These are phyloP conservation scores for Syzygium jambos DNA, from an alignment of 345 rosid species.

Conservation along the genomic window DNA sequence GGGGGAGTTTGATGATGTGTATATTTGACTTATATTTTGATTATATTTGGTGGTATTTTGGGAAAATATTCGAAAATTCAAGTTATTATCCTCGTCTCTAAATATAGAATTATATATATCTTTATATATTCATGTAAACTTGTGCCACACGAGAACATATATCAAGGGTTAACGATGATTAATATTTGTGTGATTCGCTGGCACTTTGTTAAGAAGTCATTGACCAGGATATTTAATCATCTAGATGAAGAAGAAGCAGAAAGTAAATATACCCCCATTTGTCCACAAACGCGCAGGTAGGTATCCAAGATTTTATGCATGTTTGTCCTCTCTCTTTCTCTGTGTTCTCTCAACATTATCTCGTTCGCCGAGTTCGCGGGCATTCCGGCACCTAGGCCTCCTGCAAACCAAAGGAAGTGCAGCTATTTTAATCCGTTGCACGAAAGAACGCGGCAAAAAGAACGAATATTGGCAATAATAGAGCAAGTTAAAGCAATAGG, in stretches of 20 bases:
- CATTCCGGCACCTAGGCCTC: neutral
- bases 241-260: neutral
- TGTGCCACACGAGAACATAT: neutral
- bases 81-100: neutral
- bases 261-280: neutral
- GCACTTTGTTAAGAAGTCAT: too few species aligned
- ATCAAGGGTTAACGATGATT: neutral
- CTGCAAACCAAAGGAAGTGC: neutral
- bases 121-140: neutral
- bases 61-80: too few species aligned
- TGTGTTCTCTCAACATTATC: neutral
- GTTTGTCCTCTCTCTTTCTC: neutral
- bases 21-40: too few species aligned
- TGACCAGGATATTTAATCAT: too few species aligned
- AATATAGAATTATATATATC: too few species aligned
- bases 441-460: neutral
- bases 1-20: too few species aligned
- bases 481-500: neutral
- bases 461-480: neutral
- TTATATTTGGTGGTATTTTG: too few species aligned
- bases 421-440: neutral
- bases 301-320: neutral
- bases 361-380: neutral
- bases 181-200: neutral
- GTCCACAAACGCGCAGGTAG: neutral